Base-by-base conservation (phyloP, 2,329 filamentous ascomycete species). In the Colletotrichum lini region DNA sequence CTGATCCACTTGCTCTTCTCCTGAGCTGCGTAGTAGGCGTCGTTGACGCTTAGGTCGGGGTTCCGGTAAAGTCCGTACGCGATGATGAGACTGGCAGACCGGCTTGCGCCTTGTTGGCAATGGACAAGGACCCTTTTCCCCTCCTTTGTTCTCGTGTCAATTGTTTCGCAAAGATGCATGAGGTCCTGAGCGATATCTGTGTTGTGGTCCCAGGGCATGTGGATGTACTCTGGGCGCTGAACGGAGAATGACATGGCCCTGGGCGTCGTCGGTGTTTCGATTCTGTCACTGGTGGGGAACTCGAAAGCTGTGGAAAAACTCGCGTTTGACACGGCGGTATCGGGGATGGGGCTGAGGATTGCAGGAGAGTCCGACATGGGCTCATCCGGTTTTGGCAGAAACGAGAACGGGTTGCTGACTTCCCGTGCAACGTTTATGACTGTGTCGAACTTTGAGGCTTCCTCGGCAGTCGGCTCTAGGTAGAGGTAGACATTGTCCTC, bases 161-260 rank as follows among this genome's bases (percentile, higher is more conserved):
- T 95, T 5, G 88, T 88, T 78, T 94, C 92, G 76, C 94, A 95
- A 16, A 97, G 85, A 57, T 85, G 86, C 85, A 94, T 90, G 23
- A 96, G 83, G 79, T 96, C 94, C 6, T 90, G 89, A 1, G 93
- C 90, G 75, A 97, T 96, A 71, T 96, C 93, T 0, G 93, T 96
- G 81, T 96, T 95, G 82, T 96, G 94, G 72, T 96, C 94, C 94
- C 94, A 96, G 1, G 90, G 92, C 76, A 96, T 92, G 78, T 97
- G 94, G 18, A 96, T 93, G 76, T 97, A 97, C 79, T 97, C 94
- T 0, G 94, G 94, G 56, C 89, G 82, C 61, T 84, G 87, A 47
- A 80, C 80, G 2, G 79, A 75, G 54, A 82, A 79, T 6, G 79
- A 72, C 50, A 80, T 82, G 15, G 89, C 86, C 78, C 88, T 90